Evolutionary conservation across 2,329 filamentous ascomycete genomes (phyloP).

Genomic region (Epicoccum nigrum): DNA sequence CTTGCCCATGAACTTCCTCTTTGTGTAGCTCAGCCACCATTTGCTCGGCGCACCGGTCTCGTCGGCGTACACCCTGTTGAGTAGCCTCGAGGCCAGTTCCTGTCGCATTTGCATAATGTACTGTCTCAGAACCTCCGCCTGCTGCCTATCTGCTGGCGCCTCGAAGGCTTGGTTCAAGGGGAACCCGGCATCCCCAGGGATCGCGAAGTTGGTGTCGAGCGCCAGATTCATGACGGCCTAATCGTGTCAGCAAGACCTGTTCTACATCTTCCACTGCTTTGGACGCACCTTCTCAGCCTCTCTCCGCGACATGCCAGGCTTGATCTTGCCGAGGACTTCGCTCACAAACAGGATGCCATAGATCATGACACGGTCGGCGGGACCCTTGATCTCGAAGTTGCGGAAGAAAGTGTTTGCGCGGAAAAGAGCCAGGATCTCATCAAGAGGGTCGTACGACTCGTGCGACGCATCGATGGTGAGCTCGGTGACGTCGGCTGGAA

Average conservation of each 20-base stretch:
- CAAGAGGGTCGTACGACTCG: constrained; percentile 94
- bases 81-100: constrained; percentile 81
- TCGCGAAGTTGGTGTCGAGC: constrained; percentile 90
- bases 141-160: constrained; percentile 81
- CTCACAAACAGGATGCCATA: constrained; percentile 96
- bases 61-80: constrained; percentile 86
- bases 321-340: constrained; percentile 88
- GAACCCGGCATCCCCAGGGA: constrained; percentile 91
- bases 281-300: constrained; percentile 68
- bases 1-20: constrained; percentile 99
- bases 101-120: constrained; percentile 93
- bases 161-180: constrained; percentile 98
- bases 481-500: constrained; percentile 61
- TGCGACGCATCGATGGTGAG: constrained; percentile 74
- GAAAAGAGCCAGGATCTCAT: constrained; percentile 91
- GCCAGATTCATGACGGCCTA: constrained; percentile 86
- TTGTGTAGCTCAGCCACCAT: constrained; percentile 98
- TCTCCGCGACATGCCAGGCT: constrained; percentile 69
- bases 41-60: constrained; percentile 67
- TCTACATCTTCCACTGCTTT: not conserved
- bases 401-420: constrained; percentile 98
- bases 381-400: constrained; percentile 98
- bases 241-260: not conserved
- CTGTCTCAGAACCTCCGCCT: constrained; percentile 85
- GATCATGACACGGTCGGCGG: constrained; percentile 90